Evolutionary conservation across 2,329 filamentous ascomycete genomes (phyloP).

Genomic region (Sporothrix brasiliensis): DNA sequence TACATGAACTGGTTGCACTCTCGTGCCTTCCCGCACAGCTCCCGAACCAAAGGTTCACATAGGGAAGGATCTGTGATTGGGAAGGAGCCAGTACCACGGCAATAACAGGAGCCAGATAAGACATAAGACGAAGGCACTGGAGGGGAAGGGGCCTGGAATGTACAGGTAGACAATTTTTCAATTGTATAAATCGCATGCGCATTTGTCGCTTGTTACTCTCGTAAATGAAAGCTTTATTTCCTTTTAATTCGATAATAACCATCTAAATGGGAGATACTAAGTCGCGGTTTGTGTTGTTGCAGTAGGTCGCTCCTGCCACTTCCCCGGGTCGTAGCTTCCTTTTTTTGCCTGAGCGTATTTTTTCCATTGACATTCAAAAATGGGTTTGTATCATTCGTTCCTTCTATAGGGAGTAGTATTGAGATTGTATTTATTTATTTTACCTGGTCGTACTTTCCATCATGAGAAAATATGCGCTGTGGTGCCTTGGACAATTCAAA

Average conservation of each 20-base stretch:
- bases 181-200: neutral
- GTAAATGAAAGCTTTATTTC: neutral
- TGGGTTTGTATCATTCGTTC: neutral
- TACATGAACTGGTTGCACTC: conserved; percentile 24
- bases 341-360: neutral
- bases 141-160: neutral
- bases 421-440: too few relatives aligned
- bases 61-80: neutral
- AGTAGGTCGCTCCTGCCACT: too few relatives aligned
- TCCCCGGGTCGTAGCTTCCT: neutral
- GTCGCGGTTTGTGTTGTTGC: neutral
- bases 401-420: neutral
- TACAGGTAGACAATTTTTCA: neutral
- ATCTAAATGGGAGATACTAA: neutral
- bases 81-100: neutral
- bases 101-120: neutral
- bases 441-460: neutral
- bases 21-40: conserved; percentile 22
- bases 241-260: neutral
- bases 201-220: neutral
- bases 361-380: neutral
- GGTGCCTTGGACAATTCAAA: neutral
- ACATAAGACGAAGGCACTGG: neutral
- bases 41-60: conserved; percentile 14
- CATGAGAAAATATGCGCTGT: neutral